These are phyloP conservation scores for Coniochaeta prunicola DNA, from an alignment of 2,329 filamentous ascomycete genomes.

Conservation along the genomic window DNA sequence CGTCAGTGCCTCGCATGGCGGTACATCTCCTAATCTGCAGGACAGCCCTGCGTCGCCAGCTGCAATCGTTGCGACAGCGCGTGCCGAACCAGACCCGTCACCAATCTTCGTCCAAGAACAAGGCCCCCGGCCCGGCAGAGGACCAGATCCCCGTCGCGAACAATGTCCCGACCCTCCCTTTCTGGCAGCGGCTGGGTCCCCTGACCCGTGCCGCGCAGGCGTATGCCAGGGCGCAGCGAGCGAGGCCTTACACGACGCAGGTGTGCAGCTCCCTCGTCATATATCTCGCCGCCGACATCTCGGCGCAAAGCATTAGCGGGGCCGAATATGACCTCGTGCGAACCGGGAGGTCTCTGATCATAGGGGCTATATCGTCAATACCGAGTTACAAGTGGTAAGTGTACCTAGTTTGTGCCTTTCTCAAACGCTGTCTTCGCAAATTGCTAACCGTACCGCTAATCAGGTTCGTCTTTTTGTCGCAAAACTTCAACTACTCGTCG, in stretches of 20 bases:
- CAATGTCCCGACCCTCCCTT: slow-evolving; percentile 31
- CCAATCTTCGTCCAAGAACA: slow-evolving; percentile 15
- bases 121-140: slow-evolving; percentile 13
- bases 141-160: slow-evolving; percentile 35
- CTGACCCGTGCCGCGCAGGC: slow-evolving; percentile 44
- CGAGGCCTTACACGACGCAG: slow-evolving; percentile 73
- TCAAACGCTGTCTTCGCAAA: neutral
- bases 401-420: neutral
- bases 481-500: slow-evolving; percentile 77
- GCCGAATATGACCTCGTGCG: slow-evolving; percentile 61
- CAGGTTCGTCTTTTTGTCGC: slow-evolving; percentile 74
- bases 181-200: slow-evolving; percentile 53
- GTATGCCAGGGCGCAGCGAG: slow-evolving; percentile 65
- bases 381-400: slow-evolving; percentile 75
- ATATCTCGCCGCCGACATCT: slow-evolving; percentile 70
- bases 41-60: slow-evolving; percentile 19
- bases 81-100: slow-evolving; percentile 16
- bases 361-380: slow-evolving; percentile 66
- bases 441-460: neutral
- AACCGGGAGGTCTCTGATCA: slow-evolving; percentile 64
- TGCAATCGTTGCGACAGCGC: slow-evolving; percentile 14
- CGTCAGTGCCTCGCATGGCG: slow-evolving; percentile 11
- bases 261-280: slow-evolving; percentile 68
- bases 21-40: slow-evolving; percentile 14
- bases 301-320: slow-evolving; percentile 62